Percentiles rank a stretch among this genome's conserved stretches.
Conservation (phyloP, 2,329 filamentous ascomycete species). For the Cladosporium sp. region DNA sequence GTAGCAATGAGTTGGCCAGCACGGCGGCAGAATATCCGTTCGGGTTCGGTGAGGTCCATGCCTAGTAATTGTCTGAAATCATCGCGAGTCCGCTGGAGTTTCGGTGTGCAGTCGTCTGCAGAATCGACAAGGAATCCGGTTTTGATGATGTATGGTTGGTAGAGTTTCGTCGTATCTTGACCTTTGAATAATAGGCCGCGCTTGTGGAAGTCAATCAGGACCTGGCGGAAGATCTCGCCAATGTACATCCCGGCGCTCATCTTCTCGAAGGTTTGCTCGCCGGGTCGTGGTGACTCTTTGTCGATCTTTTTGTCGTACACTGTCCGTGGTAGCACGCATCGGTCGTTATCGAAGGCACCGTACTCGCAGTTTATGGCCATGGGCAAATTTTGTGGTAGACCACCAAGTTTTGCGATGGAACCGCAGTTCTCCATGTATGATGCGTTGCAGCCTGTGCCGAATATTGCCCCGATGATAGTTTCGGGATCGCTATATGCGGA, state of each 20-base stretch:
- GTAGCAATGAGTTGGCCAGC: conserved; percentile 39
- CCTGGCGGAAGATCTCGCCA: conserved; percentile 89
- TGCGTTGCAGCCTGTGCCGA: conserved; percentile 90
- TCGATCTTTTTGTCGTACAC: conserved; percentile 87
- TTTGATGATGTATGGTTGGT: conserved; percentile 82
- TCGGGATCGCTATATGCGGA: conserved; percentile 83
- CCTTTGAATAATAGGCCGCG: conserved; percentile 73
- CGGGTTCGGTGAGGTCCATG: conserved; percentile 30
- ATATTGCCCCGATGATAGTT: conserved; percentile 89
- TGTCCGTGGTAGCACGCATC: conserved; percentile 82
- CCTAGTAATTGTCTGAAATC: conserved; percentile 32
- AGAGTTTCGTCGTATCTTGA: conserved; percentile 75
- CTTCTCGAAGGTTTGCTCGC: conserved; percentile 95
- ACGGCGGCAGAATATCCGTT: conserved; percentile 35
- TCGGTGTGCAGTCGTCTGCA: conserved; percentile 61
- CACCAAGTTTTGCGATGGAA: conserved; percentile 79
- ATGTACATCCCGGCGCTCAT: conserved; percentile 96
- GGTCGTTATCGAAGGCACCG: conserved; percentile 95
- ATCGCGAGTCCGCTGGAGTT: conserved; percentile 28
- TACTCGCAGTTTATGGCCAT: conserved; percentile 99
- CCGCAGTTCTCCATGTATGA: conserved; percentile 88
- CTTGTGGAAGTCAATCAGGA: conserved; percentile 81
- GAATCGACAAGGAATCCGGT: conserved; percentile 87
- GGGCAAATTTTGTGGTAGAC: conserved; percentile 73
- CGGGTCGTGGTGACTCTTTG: conserved; percentile 85